These are phyloP conservation scores for Calonectria naviculata DNA, from an alignment of 2,329 filamentous ascomycete species.

Conservation along the genomic window DNA sequence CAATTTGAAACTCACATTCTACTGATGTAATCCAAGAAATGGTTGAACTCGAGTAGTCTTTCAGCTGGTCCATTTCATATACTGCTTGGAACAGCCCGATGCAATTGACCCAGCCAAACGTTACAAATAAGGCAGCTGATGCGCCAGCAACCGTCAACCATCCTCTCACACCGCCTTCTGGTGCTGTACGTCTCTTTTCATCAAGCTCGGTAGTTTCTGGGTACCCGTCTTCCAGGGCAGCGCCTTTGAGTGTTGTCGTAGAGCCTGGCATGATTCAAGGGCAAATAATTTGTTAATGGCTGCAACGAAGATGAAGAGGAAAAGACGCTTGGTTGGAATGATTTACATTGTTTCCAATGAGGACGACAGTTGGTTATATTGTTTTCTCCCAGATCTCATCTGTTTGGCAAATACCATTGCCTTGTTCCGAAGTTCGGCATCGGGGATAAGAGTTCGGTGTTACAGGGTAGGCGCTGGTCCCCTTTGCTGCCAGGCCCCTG, in stretches of 20 bases:
- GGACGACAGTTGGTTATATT: not conserved
- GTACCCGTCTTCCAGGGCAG: slow-evolving; percentile 26
- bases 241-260: slow-evolving; percentile 4
- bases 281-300: not conserved
- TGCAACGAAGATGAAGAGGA: too few relatives aligned
- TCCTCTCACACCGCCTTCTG: slow-evolving; percentile 24
- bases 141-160: slow-evolving; percentile 32
- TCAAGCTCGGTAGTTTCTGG: not conserved
- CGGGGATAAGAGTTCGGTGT: slow-evolving; percentile 21
- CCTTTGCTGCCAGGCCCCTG: not conserved
- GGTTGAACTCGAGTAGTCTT: slow-evolving; percentile 53
- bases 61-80: slow-evolving; percentile 57
- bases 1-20: slow-evolving; percentile 41
- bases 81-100: slow-evolving; percentile 62
- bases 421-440: slow-evolving; percentile 21
- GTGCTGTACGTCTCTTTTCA: not conserved
- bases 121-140: slow-evolving; percentile 34
- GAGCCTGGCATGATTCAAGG: slow-evolving; percentile 11
- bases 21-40: slow-evolving; percentile 63
- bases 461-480: not conserved
- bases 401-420: not conserved
- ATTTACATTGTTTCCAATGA: not conserved
- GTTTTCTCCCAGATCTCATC: not conserved
- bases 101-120: slow-evolving; percentile 42
- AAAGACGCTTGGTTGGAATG: not conserved